These are phyloP conservation scores for Fusarium austroafricanum DNA, from an alignment of 2,329 filamentous ascomycete species.

Conservation along the genomic window DNA sequence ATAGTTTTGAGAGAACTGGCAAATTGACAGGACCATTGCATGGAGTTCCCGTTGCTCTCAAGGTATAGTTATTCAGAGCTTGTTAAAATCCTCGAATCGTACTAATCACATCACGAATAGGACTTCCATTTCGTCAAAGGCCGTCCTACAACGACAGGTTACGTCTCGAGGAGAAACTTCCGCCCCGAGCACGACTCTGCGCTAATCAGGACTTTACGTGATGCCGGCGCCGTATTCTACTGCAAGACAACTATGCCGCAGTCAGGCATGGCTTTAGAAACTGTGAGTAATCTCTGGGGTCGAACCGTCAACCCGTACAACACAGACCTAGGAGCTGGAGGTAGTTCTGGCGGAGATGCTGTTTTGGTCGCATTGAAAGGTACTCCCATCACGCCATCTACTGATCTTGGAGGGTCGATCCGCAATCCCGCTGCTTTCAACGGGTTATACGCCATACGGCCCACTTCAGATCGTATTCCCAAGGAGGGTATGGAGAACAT, in stretches of 20 bases:
- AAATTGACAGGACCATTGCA: no score
- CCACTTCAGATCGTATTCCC: slow-evolving; percentile 32
- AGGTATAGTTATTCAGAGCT: slow-evolving; percentile 40
- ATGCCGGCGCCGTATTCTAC: no score
- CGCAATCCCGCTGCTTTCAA: no score
- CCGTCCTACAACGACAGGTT: no score
- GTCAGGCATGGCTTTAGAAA: slow-evolving; percentile 63
- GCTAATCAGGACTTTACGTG: no score
- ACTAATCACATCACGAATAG: no score
- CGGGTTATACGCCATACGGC: slow-evolving; percentile 1
- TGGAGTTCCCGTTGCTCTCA: slow-evolving; percentile 59
- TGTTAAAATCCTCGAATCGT: no score
- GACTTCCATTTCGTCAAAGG: no score
- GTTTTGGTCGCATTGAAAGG: slow-evolving; percentile 51
- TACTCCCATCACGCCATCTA: slow-evolving; percentile 47
- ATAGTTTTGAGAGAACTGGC: no score
- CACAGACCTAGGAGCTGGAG: slow-evolving; percentile 67
- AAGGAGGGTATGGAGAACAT: slow-evolving; percentile 25
- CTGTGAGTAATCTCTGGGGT: slow-evolving; percentile 70
- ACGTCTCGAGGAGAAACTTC: no score
- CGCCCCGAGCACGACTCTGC: no score
- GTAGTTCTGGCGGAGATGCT: slow-evolving; percentile 67
- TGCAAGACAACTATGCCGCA: slow-evolving; percentile 69
- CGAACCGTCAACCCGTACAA: slow-evolving; percentile 67
- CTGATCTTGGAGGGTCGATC: slow-evolving; percentile 46